Percentiles rank a stretch among this genome's conserved stretches.
These are phyloP conservation scores for Leccinum ambiguum DNA, from an alignment of 1,284 basidiomycete species.

Conservation along the genomic window DNA sequence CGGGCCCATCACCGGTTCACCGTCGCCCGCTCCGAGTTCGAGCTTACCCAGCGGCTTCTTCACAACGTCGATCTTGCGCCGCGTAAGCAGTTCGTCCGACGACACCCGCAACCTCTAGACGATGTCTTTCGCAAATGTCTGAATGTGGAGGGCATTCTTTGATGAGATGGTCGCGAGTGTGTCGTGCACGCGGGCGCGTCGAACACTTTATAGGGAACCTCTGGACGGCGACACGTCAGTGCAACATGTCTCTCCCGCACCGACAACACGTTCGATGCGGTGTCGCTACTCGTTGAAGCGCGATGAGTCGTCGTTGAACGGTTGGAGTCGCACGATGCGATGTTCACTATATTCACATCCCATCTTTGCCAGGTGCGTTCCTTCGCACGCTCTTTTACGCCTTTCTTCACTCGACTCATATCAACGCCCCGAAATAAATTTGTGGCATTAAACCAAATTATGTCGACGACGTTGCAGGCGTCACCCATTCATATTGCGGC, in stretches of 20 bases:
- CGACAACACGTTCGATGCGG: slow-evolving; percentile 25
- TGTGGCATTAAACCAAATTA: slow-evolving; percentile 61
- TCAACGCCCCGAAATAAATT: slow-evolving; percentile 36
- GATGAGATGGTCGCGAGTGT: neutral
- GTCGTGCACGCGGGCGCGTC: slow-evolving; percentile 7
- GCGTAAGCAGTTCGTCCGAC: slow-evolving; percentile 30
- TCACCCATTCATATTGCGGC: slow-evolving; percentile 59
- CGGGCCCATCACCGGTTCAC: too few species aligned
- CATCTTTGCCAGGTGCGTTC: slow-evolving; percentile 30
- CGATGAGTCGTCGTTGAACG: slow-evolving; percentile 17
- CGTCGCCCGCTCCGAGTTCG: slow-evolving; percentile 25
- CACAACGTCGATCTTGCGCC: slow-evolving; percentile 29
- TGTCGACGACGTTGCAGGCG: slow-evolving; percentile 46
- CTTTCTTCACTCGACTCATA: slow-evolving; percentile 8
- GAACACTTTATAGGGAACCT: slow-evolving; percentile 21
- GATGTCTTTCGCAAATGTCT: slow-evolving; percentile 31
- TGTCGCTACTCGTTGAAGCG: slow-evolving; percentile 19
- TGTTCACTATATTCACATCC: slow-evolving; percentile 12
- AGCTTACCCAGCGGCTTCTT: slow-evolving; percentile 30
- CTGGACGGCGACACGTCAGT: slow-evolving; percentile 16
- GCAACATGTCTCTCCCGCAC: slow-evolving; percentile 17
- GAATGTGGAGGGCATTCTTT: slow-evolving; percentile 21
- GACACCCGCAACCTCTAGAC: slow-evolving; percentile 31
- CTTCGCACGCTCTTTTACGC: slow-evolving; percentile 19
- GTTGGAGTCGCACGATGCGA: slow-evolving; percentile 9